phyloP scores from a whole-genome alignment of 164 flowering plant genomes.

The Vitis rotundifolia region DNA sequence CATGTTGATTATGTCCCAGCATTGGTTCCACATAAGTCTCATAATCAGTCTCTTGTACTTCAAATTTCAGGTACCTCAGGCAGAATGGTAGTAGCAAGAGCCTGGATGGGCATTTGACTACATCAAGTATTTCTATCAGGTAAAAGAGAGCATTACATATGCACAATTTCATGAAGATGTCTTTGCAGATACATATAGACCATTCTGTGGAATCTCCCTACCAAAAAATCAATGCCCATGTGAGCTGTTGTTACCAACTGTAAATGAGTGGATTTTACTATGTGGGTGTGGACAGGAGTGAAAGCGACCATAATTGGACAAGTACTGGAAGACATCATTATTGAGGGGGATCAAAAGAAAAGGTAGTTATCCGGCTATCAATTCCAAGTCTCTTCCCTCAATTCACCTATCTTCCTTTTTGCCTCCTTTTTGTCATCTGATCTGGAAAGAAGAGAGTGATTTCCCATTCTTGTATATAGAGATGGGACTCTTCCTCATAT shows the following conservation, averaged over 20 bases:
- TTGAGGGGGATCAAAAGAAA: slow-evolving; percentile 42
- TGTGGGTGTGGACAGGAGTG: slow-evolving; percentile 21
- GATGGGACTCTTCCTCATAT: slow-evolving; percentile 23
- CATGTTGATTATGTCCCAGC: slow-evolving; percentile 8
- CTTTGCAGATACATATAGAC: slow-evolving; percentile 2
- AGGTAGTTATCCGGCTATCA: slow-evolving; percentile 30
- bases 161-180: not conserved
- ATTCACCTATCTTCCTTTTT: slow-evolving; percentile 30
- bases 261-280: slow-evolving; percentile 25
- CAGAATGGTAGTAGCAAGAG: not conserved
- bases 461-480: slow-evolving; percentile 20
- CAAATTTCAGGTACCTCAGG: not conserved
- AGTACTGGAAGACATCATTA: slow-evolving; percentile 42
- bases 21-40: slow-evolving; percentile 6
- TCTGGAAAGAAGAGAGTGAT: slow-evolving; percentile 35
- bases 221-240: slow-evolving; percentile 19
- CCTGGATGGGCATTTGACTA: not conserved
- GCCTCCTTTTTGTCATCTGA: slow-evolving; percentile 35
- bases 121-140: not conserved
- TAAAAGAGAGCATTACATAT: not conserved
- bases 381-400: slow-evolving; percentile 27
- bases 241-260: slow-evolving; percentile 32
- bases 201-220: slow-evolving; percentile 8
- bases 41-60: slow-evolving; percentile 2
- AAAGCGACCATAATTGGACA: slow-evolving; percentile 27